phyloP scores from a whole-genome alignment of 1,284 basidiomycete species.

The Trichosporon coremiiforme region DNA sequence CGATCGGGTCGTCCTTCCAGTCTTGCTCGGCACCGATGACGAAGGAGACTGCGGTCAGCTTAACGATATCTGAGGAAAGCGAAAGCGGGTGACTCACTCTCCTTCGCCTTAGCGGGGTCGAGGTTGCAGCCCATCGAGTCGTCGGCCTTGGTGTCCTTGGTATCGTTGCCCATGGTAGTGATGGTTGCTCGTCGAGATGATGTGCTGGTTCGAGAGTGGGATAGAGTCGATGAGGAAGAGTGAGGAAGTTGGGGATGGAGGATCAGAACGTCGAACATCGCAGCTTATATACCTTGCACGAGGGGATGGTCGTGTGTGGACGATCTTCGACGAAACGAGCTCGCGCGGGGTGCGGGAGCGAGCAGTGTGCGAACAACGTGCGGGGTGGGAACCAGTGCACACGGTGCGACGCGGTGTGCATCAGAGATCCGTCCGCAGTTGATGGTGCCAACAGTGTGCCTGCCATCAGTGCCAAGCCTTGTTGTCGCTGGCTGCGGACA shows the following conservation, averaged over 20 bases:
- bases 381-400: no score
- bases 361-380: background rate
- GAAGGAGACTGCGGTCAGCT: constrained; percentile 2
- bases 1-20: background rate
- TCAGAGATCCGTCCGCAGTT: background rate
- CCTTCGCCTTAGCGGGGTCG: constrained; percentile 15
- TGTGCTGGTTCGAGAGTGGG: background rate
- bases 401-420: background rate
- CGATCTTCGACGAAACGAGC: background rate
- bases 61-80: no score
- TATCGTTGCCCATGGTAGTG: background rate
- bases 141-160: background rate
- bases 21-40: background rate
- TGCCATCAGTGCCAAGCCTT: no score
- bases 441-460: background rate
- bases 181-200: background rate
- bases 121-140: background rate
- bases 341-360: no score
- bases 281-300: background rate
- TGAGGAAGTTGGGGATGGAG: background rate
- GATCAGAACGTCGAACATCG: background rate
- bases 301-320: background rate
- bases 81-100: background rate
- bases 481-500: no score
- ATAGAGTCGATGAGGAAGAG: background rate